A percentile compares a stretch with the other conserved stretches of the same genome.
Evolutionary conservation across 176 grass and related monocot genomes (phyloP).

Genomic region (Saccharum spontaneum): DNA sequence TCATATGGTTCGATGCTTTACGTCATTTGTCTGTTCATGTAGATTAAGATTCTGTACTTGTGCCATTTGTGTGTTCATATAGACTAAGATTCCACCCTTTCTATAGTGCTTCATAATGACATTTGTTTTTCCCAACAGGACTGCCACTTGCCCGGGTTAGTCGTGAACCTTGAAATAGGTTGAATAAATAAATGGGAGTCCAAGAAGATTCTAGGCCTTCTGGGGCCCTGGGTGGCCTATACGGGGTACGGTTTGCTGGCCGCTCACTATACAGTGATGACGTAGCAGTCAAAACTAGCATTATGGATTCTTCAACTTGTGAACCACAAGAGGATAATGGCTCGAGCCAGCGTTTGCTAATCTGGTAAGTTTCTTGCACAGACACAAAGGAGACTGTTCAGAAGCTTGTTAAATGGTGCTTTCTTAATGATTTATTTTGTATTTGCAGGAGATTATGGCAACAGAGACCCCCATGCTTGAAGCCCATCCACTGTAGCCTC

Average conservation of each 20-base stretch:
- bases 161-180: background rate
- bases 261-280: slow-evolving; percentile 42
- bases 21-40: background rate
- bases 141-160: slow-evolving; percentile 1
- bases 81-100: background rate
- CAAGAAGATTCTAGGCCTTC: slow-evolving; percentile 40
- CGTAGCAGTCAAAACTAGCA: slow-evolving; percentile 27
- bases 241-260: slow-evolving; percentile 46
- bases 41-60: background rate
- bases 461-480: slow-evolving; percentile 75
- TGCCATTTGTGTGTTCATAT: background rate
- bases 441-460: slow-evolving; percentile 66
- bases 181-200: slow-evolving; percentile 58
- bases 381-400: background rate
- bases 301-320: slow-evolving; percentile 33
- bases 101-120: background rate
- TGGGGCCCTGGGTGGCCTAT: slow-evolving; percentile 54
- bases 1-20: background rate
- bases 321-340: slow-evolving; percentile 25
- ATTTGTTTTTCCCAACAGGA: slow-evolving; percentile 6
- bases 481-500: slow-evolving; percentile 79
- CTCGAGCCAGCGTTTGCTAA: slow-evolving; percentile 51
- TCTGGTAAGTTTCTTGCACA: slow-evolving; percentile 39
- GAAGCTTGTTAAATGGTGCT: background rate
- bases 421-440: slow-evolving; percentile 29